These are phyloP conservation scores for Gomphus bonarii DNA, from an alignment of 1,284 basidiomycete genomes.

Conservation along the genomic window DNA sequence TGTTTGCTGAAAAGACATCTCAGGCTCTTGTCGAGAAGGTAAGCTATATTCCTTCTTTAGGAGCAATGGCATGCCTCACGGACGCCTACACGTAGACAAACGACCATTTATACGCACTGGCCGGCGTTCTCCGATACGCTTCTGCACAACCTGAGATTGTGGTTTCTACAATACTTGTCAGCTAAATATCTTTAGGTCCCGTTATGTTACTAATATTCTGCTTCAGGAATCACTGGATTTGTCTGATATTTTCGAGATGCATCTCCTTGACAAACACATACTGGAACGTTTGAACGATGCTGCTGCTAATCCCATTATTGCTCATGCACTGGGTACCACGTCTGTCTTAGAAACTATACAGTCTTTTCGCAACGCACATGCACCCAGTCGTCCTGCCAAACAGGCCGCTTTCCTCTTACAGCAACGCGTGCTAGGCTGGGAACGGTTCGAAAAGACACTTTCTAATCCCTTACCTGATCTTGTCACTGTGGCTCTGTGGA, in stretches of 20 bases:
- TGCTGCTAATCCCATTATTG: conserved; percentile 11
- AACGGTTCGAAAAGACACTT: conserved; percentile 46
- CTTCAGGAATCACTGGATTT: conserved; percentile 66
- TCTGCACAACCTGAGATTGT: conserved; percentile 4
- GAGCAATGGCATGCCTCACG: neutral
- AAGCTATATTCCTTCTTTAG: neutral
- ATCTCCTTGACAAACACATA: conserved; percentile 9
- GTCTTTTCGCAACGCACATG: conserved; percentile 33
- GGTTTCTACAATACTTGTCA: conserved; percentile 1
- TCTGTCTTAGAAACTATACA: conserved; percentile 4
- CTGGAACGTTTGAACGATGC: conserved; percentile 9
- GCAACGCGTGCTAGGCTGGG: conserved; percentile 47
- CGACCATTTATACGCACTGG: neutral
- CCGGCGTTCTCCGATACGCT: conserved; percentile 1
- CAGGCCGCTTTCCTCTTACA: conserved; percentile 34
- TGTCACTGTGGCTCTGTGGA: conserved; percentile 30
- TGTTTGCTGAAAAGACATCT: neutral
- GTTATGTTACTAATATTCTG: neutral
- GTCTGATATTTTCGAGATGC: conserved; percentile 19
- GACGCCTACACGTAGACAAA: neutral
- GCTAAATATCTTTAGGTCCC: neutral
- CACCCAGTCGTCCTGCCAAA: conserved; percentile 30
- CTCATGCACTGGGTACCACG: conserved; percentile 4
- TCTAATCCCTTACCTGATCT: conserved; percentile 44
- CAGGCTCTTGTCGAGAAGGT: conserved; percentile 1